Evolutionary conservation across 2,329 filamentous ascomycete species (phyloP).

Genomic region (Claviceps sp.): DNA sequence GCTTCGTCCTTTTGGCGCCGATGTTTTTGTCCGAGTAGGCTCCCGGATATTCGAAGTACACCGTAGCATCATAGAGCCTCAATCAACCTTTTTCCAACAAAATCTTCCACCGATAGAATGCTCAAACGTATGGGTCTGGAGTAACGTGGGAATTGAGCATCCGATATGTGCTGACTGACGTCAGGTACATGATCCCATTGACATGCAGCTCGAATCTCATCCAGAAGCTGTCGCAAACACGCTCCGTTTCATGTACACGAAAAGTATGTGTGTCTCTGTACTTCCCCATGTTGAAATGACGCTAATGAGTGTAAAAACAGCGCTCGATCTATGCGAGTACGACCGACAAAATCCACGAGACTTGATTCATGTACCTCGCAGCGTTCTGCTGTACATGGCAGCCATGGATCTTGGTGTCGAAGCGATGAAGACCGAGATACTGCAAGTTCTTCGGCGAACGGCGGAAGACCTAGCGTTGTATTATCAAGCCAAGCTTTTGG

Average conservation of each 20-base stretch:
- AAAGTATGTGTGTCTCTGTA: conserved; percentile 12
- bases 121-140: conserved; percentile 7
- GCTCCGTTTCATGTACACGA: conserved; percentile 23
- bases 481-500: conserved; percentile 8
- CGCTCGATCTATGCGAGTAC: conserved; percentile 12
- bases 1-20: conserved; percentile 19
- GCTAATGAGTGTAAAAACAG: neutral
- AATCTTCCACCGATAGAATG: conserved; percentile 16
- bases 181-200: conserved; percentile 17
- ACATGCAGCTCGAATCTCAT: conserved; percentile 13
- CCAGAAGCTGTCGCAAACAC: conserved; percentile 16
- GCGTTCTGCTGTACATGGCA: conserved; percentile 19
- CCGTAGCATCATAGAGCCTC: conserved; percentile 19
- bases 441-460: conserved; percentile 15
- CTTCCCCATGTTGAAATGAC: neutral
- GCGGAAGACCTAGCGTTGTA: conserved; percentile 11
- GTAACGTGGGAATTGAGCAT: neutral
- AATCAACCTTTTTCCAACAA: conserved; percentile 22
- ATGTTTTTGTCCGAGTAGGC: conserved; percentile 17
- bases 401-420: conserved; percentile 18
- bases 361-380: conserved; percentile 18
- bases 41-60: conserved; percentile 17
- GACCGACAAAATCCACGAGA: conserved; percentile 13
- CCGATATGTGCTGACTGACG: neutral
- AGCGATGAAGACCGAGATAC: conserved; percentile 15